These are phyloP conservation scores for Delitschia confertaspora DNA, from an alignment of 495 filamentous ascomycete species.

Conservation along the genomic window DNA sequence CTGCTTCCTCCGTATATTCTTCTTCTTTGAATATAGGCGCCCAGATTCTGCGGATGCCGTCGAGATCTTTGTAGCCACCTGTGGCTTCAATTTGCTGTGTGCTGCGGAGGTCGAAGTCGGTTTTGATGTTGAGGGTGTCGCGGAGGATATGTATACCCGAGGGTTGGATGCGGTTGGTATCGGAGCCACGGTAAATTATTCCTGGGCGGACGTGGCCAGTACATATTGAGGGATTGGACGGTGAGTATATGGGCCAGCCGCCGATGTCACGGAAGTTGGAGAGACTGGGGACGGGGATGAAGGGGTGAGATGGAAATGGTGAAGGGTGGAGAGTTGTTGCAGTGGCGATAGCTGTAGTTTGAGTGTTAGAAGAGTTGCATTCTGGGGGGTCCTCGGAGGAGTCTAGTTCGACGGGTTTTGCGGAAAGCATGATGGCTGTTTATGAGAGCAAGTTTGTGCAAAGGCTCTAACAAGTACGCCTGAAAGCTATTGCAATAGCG, in stretches of 20 bases:
- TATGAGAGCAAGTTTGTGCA: too few species aligned
- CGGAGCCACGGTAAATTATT: conserved; percentile 23
- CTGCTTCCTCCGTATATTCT: conserved; percentile 19
- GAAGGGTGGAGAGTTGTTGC: conserved; percentile 5
- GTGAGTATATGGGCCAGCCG: conserved; percentile 16
- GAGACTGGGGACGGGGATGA: conserved; percentile 16
- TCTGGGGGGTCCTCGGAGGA: neutral
- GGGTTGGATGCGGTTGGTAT: conserved; percentile 12
- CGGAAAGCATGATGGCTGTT: neutral
- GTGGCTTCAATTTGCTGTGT: conserved; percentile 16
- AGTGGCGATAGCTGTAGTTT: neutral
- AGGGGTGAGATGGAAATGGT: conserved; percentile 11
- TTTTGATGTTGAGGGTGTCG: conserved; percentile 15
- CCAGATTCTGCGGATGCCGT: conserved; percentile 16
- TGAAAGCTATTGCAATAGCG: too few species aligned
- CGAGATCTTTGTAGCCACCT: conserved; percentile 19
- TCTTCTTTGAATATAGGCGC: conserved; percentile 21
- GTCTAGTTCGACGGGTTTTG: neutral
- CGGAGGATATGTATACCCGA: conserved; percentile 4
- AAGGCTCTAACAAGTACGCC: too few species aligned
- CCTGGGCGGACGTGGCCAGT: conserved; percentile 8
- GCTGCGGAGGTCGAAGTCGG: conserved; percentile 22
- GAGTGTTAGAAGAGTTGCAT: too few species aligned
- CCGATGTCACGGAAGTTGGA: conserved; percentile 27
- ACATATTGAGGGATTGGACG: neutral